Conservation (phyloP, 2,329 filamentous ascomycete species). For the Sporothrix euskadiensis region DNA sequence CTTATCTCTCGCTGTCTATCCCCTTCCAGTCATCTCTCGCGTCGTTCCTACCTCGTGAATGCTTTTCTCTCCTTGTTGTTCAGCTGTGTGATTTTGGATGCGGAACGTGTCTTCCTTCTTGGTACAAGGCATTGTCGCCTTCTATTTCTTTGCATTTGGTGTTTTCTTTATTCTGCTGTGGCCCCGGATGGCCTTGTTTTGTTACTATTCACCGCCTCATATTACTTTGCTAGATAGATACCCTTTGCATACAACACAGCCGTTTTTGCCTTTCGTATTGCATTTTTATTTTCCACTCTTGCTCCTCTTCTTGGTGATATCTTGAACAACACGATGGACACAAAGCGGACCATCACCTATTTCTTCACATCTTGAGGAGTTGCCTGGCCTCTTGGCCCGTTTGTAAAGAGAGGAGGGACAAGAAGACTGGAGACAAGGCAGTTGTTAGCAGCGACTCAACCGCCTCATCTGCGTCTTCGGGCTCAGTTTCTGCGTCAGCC, state of each 20-base stretch:
- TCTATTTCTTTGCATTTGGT: background rate
- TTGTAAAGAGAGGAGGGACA: background rate
- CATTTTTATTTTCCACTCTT: background rate
- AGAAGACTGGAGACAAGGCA: background rate
- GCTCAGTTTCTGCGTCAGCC: background rate
- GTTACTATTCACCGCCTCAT: slow-evolving; percentile 6
- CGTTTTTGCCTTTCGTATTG: background rate
- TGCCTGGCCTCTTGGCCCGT: background rate
- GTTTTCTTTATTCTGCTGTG: background rate
- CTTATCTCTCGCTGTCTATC: background rate
- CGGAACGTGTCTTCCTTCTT: background rate
- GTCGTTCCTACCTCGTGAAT: background rate
- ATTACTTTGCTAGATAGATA: slow-evolving; percentile 25
- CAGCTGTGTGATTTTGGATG: background rate
- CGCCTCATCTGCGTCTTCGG: background rate
- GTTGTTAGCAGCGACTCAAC: background rate
- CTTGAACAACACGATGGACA: background rate
- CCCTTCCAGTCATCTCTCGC: background rate
- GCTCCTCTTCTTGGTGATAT: background rate
- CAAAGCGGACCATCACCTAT: background rate
- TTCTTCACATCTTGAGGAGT: background rate
- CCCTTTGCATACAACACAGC: slow-evolving; percentile 18
- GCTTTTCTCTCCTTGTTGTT: background rate
- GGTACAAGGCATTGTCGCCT: background rate
- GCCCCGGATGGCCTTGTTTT: background rate